phyloP scores from a whole-genome alignment of 768 basidiomycete genomes.

The Pleurotus cornucopiae region DNA sequence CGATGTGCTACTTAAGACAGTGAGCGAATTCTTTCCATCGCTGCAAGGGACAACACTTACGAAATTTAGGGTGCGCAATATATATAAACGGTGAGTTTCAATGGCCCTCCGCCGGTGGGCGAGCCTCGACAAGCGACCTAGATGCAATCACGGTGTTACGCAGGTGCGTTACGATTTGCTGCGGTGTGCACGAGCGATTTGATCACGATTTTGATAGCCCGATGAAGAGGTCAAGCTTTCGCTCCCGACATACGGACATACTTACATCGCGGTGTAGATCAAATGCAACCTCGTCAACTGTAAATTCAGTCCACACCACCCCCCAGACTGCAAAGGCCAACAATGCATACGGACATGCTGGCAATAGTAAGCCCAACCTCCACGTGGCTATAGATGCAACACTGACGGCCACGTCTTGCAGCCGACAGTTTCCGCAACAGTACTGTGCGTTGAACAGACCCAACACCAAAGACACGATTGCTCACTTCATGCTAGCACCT shows the following conservation, averaged over 20 bases:
- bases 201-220: conserved; percentile 28
- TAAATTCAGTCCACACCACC: conserved; percentile 60
- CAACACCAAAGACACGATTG: conserved; percentile 1
- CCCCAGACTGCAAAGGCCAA: conserved; percentile 44
- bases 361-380: conserved; percentile 55
- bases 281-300: conserved; percentile 56
- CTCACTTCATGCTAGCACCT: conserved; percentile 36
- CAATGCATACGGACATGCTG: conserved; percentile 55
- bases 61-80: conserved; percentile 47
- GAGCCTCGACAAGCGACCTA: conserved; percentile 15
- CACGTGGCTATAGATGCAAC: conserved; percentile 10
- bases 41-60: not conserved
- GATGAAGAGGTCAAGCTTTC: conserved; percentile 49
- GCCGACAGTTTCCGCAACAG: conserved; percentile 62
- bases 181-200: not conserved
- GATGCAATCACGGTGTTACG: conserved; percentile 52
- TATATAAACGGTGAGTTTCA: conserved; percentile 43
- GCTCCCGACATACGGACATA: not conserved
- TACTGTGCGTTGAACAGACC: conserved; percentile 38
- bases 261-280: conserved; percentile 37
- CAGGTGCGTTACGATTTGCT: conserved; percentile 30
- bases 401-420: conserved; percentile 23
- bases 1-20: conserved; percentile 63
- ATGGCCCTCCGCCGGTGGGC: not conserved
- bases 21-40: conserved; percentile 23